These are phyloP conservation scores for Macrolepiota albuminosa DNA, from an alignment of 768 basidiomycete genomes.

Conservation along the genomic window DNA sequence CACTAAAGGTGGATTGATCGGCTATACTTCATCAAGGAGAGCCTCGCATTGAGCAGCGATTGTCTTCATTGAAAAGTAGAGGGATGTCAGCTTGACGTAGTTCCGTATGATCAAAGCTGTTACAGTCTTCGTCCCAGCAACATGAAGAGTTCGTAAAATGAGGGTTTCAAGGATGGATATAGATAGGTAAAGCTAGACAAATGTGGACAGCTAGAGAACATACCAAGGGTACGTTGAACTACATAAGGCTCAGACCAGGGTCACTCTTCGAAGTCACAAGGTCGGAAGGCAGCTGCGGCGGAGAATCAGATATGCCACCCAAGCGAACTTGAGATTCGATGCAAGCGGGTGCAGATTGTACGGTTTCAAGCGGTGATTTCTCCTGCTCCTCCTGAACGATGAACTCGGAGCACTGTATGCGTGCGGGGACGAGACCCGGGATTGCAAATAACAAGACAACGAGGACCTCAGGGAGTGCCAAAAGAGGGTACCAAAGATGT, in stretches of 20 bases:
- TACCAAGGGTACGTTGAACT: background rate
- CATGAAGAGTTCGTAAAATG: too few species aligned
- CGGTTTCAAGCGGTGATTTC: background rate
- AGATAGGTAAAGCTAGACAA: background rate
- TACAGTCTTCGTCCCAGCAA: too few species aligned
- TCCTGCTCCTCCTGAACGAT: background rate
- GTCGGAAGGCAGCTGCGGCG: conserved; percentile 2
- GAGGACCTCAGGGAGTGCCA: conserved; percentile 4
- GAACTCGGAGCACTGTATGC: background rate
- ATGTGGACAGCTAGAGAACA: background rate
- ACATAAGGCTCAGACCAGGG: background rate
- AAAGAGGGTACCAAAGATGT: conserved; percentile 7
- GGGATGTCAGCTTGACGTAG: too few species aligned
- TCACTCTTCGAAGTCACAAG: background rate
- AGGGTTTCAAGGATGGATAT: background rate
- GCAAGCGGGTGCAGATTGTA: background rate
- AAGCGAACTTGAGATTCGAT: background rate
- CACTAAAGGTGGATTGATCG: too few species aligned
- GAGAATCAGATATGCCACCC: background rate
- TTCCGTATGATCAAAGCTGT: too few species aligned
- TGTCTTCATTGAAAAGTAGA: too few species aligned
- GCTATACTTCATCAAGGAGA: too few species aligned
- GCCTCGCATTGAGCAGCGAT: too few species aligned
- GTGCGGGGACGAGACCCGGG: background rate
- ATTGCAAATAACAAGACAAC: conserved; percentile 2